Conservation (phyloP, 805 yeast species). For the Starmerella sirachaensis region DNA sequence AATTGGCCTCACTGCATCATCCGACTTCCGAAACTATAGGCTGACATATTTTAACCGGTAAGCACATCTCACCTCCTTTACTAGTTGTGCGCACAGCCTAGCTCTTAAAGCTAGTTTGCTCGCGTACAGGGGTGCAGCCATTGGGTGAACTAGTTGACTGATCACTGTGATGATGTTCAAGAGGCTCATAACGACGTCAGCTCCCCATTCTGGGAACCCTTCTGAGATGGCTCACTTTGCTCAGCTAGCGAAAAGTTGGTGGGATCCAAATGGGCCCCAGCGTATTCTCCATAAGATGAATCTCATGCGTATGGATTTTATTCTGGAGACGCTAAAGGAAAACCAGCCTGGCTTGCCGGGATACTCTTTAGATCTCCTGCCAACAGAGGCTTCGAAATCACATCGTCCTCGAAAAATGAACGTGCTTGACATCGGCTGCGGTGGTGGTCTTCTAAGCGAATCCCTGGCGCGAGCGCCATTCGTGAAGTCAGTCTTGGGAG, state of each 20-base stretch:
- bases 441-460: constrained; percentile 92
- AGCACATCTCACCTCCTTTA: no score
- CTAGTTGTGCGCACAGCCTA: no score
- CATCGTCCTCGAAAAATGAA: constrained; percentile 39
- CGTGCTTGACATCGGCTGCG: constrained; percentile 89
- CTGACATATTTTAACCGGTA: no score
- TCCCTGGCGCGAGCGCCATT: constrained; percentile 62
- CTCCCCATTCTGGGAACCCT: constrained; percentile 11
- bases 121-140: no score
- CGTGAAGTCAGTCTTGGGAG: constrained; percentile 56
- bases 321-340: constrained; percentile 47
- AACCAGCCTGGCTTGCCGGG: constrained; percentile 52
- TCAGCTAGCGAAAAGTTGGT: constrained; percentile 88
- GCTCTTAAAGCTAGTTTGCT: no score
- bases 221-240: constrained; percentile 75
- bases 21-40: no score
- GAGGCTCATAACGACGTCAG: no score
- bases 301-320: constrained; percentile 74
- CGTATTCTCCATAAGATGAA: constrained; percentile 93
- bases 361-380: constrained; percentile 55
- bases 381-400: constrained; percentile 30
- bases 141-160: no score
- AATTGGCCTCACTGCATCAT: no score
- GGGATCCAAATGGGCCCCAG: constrained; percentile 92
- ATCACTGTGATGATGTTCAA: no score